A percentile compares a stretch with the other conserved stretches of the same genome.
Evolutionary conservation across 1,284 basidiomycete genomes (phyloP).

Genomic region (Ustilago shanxiensis): DNA sequence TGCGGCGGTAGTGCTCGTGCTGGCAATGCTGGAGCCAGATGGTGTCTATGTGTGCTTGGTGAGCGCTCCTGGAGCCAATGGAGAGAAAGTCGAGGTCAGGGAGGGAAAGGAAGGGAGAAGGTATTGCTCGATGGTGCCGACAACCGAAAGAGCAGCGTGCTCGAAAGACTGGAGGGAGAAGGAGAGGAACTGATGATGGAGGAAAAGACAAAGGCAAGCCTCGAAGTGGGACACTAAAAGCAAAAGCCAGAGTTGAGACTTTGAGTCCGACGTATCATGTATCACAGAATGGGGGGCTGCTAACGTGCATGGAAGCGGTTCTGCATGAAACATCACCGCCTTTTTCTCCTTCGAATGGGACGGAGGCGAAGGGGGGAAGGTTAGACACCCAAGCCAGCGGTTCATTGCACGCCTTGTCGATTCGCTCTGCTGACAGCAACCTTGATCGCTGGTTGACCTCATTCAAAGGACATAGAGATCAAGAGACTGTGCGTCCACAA

Average conservation of each 20-base stretch:
- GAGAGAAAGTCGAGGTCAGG: neutral
- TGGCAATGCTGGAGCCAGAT: neutral
- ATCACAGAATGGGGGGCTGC: neutral
- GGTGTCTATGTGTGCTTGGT: neutral
- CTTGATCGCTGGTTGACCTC: no score
- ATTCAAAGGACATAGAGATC: no score
- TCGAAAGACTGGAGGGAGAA: neutral
- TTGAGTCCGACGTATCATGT: neutral
- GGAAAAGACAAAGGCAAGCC: neutral
- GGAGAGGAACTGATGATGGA: neutral
- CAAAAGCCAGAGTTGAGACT: neutral
- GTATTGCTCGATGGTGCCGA: constrained; percentile 14
- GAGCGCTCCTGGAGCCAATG: neutral
- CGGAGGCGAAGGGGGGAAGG: neutral
- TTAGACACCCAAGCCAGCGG: neutral
- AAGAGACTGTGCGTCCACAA: no score
- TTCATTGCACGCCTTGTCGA: neutral
- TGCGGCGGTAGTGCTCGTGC: neutral
- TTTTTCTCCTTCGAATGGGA: no score
- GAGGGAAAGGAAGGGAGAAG: neutral
- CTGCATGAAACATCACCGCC: neutral
- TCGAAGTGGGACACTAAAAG: constrained; percentile 9
- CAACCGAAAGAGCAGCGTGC: constrained; percentile 16
- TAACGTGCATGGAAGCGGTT: neutral
- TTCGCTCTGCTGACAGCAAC: no score